A percentile compares a stretch with the other conserved stretches of the same genome.
These are phyloP conservation scores for Sorghum bicolor DNA, from an alignment of 176 grass and related monocot genomes.

Conservation along the genomic window DNA sequence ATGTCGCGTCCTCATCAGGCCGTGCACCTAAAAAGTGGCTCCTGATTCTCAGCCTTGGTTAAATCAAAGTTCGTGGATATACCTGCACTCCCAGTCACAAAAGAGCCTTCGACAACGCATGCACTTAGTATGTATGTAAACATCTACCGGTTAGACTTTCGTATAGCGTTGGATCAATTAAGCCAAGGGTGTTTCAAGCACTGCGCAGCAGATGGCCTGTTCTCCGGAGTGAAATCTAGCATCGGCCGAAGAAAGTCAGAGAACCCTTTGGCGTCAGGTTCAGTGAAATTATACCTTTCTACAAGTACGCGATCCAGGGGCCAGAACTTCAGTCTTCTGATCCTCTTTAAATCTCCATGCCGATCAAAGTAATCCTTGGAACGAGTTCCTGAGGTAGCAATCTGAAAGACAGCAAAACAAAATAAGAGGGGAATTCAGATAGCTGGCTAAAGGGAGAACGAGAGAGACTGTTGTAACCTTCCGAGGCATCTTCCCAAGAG, in stretches of 20 bases:
- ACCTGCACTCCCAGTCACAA: slow-evolving; percentile 2
- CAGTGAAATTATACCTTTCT: slow-evolving; percentile 65
- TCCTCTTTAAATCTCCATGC: slow-evolving; percentile 77
- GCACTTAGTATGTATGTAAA: slow-evolving; percentile 14
- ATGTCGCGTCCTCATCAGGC: background rate
- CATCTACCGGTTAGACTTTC: slow-evolving; percentile 22
- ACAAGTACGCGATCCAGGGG: slow-evolving; percentile 54
- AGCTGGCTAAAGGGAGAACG: background rate
- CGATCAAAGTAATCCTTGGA: slow-evolving; percentile 85
- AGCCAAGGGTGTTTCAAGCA: slow-evolving; percentile 83
- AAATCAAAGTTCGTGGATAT: background rate
- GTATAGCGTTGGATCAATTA: slow-evolving; percentile 25
- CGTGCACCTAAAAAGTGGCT: slow-evolving; percentile 1
- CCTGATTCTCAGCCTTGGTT: background rate
- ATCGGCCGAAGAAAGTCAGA: slow-evolving; percentile 72
- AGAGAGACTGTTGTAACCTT: slow-evolving; percentile 40
- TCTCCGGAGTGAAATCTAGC: slow-evolving; percentile 66
- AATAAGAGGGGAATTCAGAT: background rate
- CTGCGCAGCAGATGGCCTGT: slow-evolving; percentile 60
- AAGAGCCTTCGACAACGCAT: background rate
- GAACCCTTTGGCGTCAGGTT: slow-evolving; percentile 41
- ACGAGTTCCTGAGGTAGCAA: slow-evolving; percentile 59
- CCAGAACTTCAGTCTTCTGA: slow-evolving; percentile 64
- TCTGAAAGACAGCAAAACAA: slow-evolving; percentile 33
- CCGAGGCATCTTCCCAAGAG: slow-evolving; percentile 83